These are phyloP conservation scores for Thielaviopsis punctulata DNA, from an alignment of 2,329 filamentous ascomycete species.

Conservation along the genomic window DNA sequence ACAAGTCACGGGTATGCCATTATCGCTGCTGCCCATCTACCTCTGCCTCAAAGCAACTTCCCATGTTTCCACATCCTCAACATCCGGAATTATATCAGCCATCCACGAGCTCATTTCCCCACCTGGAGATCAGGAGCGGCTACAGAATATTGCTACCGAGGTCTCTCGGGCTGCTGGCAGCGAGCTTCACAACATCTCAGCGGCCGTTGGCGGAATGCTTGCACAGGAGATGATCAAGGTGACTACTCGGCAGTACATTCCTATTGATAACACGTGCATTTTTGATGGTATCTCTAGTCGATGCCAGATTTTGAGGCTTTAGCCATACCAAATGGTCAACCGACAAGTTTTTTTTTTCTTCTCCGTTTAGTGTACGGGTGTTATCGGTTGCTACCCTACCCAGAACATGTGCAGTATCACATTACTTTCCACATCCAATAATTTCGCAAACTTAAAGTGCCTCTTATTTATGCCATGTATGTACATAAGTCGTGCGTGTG, in stretches of 20 bases:
- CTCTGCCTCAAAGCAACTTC: constrained; percentile 36
- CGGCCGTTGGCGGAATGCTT: constrained; percentile 75
- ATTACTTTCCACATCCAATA: no score
- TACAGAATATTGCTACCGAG: constrained; percentile 33
- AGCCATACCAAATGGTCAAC: constrained; percentile 1
- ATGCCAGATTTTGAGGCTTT: constrained; percentile 40
- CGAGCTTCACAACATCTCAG: constrained; percentile 85
- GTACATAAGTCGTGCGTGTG: no score
- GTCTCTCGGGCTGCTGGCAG: constrained; percentile 61
- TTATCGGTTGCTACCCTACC: no score
- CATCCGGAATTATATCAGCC: constrained; percentile 8
- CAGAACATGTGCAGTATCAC: no score
- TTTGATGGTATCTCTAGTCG: constrained; percentile 51
- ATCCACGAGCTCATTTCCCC: neutral
- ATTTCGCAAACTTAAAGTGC: no score
- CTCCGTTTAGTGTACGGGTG: no score
- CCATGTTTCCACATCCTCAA: constrained; percentile 9
- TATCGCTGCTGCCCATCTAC: constrained; percentile 52
- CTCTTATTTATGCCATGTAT: no score
- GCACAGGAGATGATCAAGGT: constrained; percentile 97
- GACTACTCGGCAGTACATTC: constrained; percentile 55
- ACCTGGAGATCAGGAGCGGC: neutral
- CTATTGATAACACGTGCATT: constrained; percentile 53
- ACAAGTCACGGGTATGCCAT: constrained; percentile 31
- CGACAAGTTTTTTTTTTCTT: no score